Conservation (phyloP, 441 rosid genomes). For the Adansonia rubrostipa region DNA sequence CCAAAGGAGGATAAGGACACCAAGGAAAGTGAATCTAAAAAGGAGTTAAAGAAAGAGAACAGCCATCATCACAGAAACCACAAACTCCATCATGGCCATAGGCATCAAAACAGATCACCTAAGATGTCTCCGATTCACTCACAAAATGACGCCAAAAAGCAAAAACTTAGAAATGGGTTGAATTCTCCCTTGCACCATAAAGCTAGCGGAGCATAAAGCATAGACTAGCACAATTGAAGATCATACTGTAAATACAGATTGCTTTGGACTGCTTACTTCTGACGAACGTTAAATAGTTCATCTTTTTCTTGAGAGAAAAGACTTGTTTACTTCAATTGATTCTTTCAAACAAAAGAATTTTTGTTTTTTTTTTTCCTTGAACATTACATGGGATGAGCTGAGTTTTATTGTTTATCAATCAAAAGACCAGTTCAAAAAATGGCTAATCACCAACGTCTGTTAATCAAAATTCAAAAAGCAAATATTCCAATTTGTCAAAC, state of each 20-base stretch:
- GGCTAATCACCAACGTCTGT: conserved; percentile 12
- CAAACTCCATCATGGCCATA: conserved; percentile 37
- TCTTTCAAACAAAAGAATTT: conserved; percentile 25
- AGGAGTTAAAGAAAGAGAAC: conserved; percentile 43
- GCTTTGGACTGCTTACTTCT: conserved; percentile 30
- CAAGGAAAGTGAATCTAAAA: conserved; percentile 41
- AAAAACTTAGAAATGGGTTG: conserved; percentile 39
- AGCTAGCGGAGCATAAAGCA: conserved; percentile 35
- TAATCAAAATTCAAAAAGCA: not conserved
- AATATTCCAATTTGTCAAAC: not conserved
- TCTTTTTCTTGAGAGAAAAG: not conserved
- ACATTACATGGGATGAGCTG: not conserved
- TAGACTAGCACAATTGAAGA: not conserved
- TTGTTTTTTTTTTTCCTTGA: not conserved
- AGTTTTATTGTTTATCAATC: conserved; percentile 12
- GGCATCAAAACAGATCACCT: conserved; percentile 35
- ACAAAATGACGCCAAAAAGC: conserved; percentile 37
- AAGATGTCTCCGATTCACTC: conserved; percentile 38
- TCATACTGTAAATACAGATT: conserved; percentile 38
- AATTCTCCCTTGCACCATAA: conserved; percentile 53
- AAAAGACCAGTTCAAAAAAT: conserved; percentile 21
- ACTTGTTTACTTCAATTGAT: conserved; percentile 21
- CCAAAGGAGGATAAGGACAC: conserved; percentile 26
- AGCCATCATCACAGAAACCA: conserved; percentile 43
- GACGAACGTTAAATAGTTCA: not conserved